Percentiles rank a stretch among this genome's conserved stretches.
Evolutionary conservation across 306 rosid genomes (phyloP).

Genomic region (Datisca glomerata): DNA sequence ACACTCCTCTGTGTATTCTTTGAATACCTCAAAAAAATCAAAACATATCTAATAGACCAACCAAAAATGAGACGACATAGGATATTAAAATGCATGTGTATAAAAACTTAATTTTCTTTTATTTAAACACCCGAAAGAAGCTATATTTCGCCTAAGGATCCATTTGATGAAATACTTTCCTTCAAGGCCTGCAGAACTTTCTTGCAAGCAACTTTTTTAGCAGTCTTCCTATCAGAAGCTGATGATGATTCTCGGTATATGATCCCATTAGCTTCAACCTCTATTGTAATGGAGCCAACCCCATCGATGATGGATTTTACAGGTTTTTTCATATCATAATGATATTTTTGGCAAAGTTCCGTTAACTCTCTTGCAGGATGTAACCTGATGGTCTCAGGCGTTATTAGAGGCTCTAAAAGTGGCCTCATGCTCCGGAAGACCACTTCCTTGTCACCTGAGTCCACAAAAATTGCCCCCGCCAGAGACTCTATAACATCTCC

Average conservation of each 20-base stretch:
- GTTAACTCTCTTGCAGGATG: conserved; percentile 45
- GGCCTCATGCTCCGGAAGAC: conserved; percentile 52
- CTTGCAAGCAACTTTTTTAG: conserved; percentile 33
- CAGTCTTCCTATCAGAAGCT: conserved; percentile 17
- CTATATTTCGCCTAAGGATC: too few relatives aligned
- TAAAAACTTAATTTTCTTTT: too few relatives aligned
- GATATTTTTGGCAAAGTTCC: conserved; percentile 28
- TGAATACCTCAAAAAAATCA: too few relatives aligned
- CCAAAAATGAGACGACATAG: too few relatives aligned
- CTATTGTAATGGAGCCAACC: conserved; percentile 14
- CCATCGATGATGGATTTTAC: conserved; percentile 5
- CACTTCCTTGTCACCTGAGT: conserved; percentile 44
- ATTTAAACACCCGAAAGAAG: too few relatives aligned
- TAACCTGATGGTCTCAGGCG: conserved; percentile 37
- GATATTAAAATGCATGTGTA: too few relatives aligned
- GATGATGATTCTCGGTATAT: conserved; percentile 10
- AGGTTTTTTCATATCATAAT: conserved; percentile 13
- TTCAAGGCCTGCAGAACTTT: conserved; percentile 37
- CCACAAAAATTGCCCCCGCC: conserved; percentile 71
- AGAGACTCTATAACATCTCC: conserved; percentile 77
- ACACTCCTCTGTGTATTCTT: too few relatives aligned
- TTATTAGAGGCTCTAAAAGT: conserved; percentile 57
- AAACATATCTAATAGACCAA: too few relatives aligned
- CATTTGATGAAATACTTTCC: too few relatives aligned
- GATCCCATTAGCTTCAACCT: conserved; percentile 35